Base-by-base conservation (phyloP, 2,329 filamentous ascomycete species). In the Zalaria sp. region DNA sequence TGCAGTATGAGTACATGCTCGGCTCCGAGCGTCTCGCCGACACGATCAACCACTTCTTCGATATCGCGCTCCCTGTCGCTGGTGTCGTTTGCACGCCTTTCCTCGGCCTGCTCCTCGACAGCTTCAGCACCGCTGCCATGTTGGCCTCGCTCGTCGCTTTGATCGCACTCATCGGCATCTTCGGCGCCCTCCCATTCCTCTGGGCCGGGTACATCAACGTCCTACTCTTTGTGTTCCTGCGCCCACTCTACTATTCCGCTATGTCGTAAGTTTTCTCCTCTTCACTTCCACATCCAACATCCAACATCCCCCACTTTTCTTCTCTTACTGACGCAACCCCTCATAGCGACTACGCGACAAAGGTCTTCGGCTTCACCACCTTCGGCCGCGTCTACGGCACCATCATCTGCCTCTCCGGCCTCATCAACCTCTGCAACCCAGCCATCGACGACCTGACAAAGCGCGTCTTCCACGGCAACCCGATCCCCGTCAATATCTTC, bases 331-430 rank as follows among this genome's bases (percentile, higher is more conserved):
- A 43, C 42, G n/a, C 8, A 34, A 34, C 31, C 35, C 35, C 7
- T 11, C 7, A 4, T 27, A 54, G 51, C 37, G 87, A 94, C 62
- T 93, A 93, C 57, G 76, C 79, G 7, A 85, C 85, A 43, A 93
- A 93, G 62, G 85, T 94, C 34, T 94, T 94, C 58, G 87, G 87
- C n/a, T 93, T 93, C 63, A 73, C 79, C 46, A 93, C 86, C 0
- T 94, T 94, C 51, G 88, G 87, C 35, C 91, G 83, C 40, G 85
- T 94, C 18, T 94, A 94, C 60, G 87, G 87, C 25, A 73, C 86
- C 27, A 83, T 93, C 50, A 93, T 94, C 52, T 91, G 83, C 61
- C 64, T 91, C 3, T 79, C 84, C 1, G 87, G 88, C 0, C 58
- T 93, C 1, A 71, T 88, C 51, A 93, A 93, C 61, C 85, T 94